Evolutionary conservation across 2,329 filamentous ascomycete genomes (phyloP).

Genomic region (Fusarium sp.): DNA sequence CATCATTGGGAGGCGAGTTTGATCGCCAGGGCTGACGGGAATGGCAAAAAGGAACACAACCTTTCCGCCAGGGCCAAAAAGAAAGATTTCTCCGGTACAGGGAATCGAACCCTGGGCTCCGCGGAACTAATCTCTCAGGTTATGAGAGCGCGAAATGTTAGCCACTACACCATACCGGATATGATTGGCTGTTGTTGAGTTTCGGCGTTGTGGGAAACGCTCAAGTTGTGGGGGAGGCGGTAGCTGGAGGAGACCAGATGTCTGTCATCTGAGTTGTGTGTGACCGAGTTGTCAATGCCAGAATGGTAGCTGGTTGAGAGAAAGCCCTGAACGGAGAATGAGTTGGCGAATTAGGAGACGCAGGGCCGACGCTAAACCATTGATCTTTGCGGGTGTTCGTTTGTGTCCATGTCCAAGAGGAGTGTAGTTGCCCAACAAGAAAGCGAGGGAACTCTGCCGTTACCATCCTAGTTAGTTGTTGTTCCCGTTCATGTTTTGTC

Average conservation of each 20-base stretch:
- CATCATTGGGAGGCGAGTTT: too few relatives aligned
- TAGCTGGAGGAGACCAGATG: background rate
- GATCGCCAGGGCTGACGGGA: too few relatives aligned
- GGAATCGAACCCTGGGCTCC: too few relatives aligned
- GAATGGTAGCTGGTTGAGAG: background rate
- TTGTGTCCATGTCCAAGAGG: background rate
- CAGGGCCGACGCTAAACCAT: too few relatives aligned
- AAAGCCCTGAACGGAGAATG: background rate
- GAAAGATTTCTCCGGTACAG: too few relatives aligned
- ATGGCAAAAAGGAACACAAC: too few relatives aligned
- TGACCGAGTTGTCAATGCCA: background rate
- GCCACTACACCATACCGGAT: slow-evolving; percentile 4
- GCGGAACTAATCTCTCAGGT: background rate
- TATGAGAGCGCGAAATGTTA: slow-evolving; percentile 51
- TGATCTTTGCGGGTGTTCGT: background rate
- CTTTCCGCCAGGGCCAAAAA: too few relatives aligned
- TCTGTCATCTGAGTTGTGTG: background rate
- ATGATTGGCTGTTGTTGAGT: background rate
- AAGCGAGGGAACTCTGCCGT: background rate
- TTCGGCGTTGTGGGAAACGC: background rate
- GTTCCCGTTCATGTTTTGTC: background rate
- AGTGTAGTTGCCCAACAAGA: background rate
- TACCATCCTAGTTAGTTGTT: background rate
- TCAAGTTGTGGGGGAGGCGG: background rate
- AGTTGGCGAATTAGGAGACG: background rate